Evolutionary conservation across 208 protist species (phyloP).

Genomic region (Crithidia expoeki): DNA sequence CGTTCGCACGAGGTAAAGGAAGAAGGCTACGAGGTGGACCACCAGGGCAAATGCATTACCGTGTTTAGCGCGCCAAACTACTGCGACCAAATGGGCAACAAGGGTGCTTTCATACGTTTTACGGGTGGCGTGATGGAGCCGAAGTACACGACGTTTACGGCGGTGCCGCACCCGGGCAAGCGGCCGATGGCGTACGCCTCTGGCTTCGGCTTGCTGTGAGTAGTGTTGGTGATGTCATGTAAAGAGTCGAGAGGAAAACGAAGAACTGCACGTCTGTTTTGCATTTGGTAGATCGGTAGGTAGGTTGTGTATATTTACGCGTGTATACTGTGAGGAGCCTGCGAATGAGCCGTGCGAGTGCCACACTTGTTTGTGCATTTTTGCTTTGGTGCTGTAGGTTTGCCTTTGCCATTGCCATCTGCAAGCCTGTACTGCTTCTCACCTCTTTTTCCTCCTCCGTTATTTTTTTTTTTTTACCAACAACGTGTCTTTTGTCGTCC

Average conservation of each 20-base stretch:
- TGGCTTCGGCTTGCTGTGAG: conserved; percentile 61
- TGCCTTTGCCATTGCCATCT: too few relatives aligned
- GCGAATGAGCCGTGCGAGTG: too few relatives aligned
- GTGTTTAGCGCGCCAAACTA: conserved; percentile 99
- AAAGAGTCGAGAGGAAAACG: conserved; percentile 6
- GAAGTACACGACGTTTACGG: conserved; percentile 73
- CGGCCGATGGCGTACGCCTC: conserved; percentile 83
- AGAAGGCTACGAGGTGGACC: conserved; percentile 95
- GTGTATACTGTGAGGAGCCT: too few relatives aligned
- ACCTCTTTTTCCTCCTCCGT: too few relatives aligned
- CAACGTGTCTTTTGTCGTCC: too few relatives aligned
- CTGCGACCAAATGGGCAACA: conserved; percentile 97
- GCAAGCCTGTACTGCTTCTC: too few relatives aligned
- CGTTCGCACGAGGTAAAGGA: conserved; percentile 98
- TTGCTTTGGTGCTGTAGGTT: too few relatives aligned
- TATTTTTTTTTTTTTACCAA: too few relatives aligned
- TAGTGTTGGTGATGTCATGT: too few relatives aligned
- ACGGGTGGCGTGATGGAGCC: conserved; percentile 80
- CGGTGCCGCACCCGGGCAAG: conserved; percentile 82
- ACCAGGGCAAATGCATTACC: conserved; percentile 93
- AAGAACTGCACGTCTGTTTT: neutral
- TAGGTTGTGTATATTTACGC: too few relatives aligned
- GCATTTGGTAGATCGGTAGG: too few relatives aligned
- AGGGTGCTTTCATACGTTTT: conserved; percentile 90
- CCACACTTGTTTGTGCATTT: too few relatives aligned